These are phyloP conservation scores for Quercus wislizeni DNA, from an alignment of 306 rosid species.

Conservation along the genomic window DNA sequence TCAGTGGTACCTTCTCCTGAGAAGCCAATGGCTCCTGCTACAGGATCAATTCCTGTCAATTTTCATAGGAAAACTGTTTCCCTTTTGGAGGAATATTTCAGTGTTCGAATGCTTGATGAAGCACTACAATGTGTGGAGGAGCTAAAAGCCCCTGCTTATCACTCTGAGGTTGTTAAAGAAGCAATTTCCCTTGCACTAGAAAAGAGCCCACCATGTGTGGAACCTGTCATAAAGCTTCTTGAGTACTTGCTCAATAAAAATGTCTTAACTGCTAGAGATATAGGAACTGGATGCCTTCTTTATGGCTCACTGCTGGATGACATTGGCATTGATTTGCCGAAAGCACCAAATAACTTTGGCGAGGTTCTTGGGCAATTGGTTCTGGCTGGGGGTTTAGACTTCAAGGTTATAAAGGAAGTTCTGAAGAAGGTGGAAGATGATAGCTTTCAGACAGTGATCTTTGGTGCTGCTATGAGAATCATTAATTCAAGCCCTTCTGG, in stretches of 20 bases:
- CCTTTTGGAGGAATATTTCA: constrained; percentile 45
- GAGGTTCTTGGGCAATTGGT: constrained; percentile 33
- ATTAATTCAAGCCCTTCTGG: constrained; percentile 30
- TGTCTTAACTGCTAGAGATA: constrained; percentile 23
- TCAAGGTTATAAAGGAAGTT: constrained; percentile 27
- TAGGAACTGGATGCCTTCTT: constrained; percentile 11
- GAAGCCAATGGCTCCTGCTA: neutral
- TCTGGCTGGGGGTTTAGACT: constrained; percentile 23
- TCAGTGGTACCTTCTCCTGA: neutral
- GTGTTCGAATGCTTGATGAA: constrained; percentile 35
- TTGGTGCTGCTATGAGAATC: constrained; percentile 25
- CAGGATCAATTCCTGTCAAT: neutral
- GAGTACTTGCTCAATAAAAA: constrained; percentile 28
- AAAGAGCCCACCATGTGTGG: constrained; percentile 37
- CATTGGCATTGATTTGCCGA: constrained; percentile 33
- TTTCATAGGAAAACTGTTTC: constrained; percentile 34
- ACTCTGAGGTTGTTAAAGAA: constrained; percentile 35
- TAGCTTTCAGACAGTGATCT: constrained; percentile 11
- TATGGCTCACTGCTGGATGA: constrained; percentile 41
- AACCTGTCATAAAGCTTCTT: constrained; percentile 29
- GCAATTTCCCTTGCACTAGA: constrained; percentile 34
- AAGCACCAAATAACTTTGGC: constrained; percentile 41
- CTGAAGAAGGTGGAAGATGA: constrained; percentile 37
- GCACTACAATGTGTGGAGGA: constrained; percentile 41
- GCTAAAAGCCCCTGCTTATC: constrained; percentile 4